These are phyloP conservation scores for Backusella liffmaniae DNA, from an alignment of 192 early-diverging fungal genomes.

Conservation along the genomic window DNA sequence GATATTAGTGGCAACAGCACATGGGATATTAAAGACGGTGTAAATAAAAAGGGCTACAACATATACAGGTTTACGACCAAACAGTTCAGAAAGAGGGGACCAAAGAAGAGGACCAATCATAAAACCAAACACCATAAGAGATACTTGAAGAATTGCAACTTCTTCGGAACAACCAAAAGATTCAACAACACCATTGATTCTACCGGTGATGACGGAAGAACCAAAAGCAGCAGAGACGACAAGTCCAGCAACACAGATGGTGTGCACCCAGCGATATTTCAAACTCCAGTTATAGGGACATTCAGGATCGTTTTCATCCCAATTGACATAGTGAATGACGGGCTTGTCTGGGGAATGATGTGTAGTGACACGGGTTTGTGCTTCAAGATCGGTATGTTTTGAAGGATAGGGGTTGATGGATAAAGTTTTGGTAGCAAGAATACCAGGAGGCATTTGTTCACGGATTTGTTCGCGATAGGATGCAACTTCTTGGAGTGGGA, in stretches of 20 bases:
- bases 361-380: background rate
- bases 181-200: conserved; percentile 10
- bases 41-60: conserved; percentile 23
- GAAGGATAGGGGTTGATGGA: conserved; percentile 5
- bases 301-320: conserved; percentile 32
- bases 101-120: conserved; percentile 28
- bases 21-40: conserved; percentile 31
- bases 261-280: conserved; percentile 21
- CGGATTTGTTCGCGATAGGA: conserved; percentile 15
- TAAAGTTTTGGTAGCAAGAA: conserved; percentile 9
- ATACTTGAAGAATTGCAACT: conserved; percentile 29
- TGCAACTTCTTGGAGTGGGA: conserved; percentile 10
- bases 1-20: conserved; percentile 31
- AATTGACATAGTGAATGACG: conserved; percentile 26
- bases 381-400: conserved; percentile 11
- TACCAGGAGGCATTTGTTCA: conserved; percentile 18
- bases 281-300: conserved; percentile 29
- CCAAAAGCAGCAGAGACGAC: conserved; percentile 31
- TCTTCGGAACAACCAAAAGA: conserved; percentile 17
- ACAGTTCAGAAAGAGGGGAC: conserved; percentile 31
- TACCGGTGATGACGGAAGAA: conserved; percentile 25
- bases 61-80: conserved; percentile 30
- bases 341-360: background rate
- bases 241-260: conserved; percentile 19
- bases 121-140: conserved; percentile 33